Percentiles rank a stretch among this genome's conserved stretches.
phyloP scores from a whole-genome alignment of 495 filamentous ascomycete genomes.

The Aspergillus funiculosus region DNA sequence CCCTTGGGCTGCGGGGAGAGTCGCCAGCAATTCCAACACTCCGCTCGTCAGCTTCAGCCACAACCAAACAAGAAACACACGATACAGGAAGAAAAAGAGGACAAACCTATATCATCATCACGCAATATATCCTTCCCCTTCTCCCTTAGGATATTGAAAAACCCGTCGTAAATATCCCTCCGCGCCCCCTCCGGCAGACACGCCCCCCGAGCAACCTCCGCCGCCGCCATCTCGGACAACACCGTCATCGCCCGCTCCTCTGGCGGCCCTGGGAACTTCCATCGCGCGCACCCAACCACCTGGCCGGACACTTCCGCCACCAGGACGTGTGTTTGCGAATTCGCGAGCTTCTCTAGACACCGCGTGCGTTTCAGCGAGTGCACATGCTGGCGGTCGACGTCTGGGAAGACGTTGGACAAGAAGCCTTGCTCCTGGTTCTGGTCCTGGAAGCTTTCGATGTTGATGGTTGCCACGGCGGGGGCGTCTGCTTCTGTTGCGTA shows the following conservation, averaged over 20 bases:
- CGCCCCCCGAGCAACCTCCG: background rate
- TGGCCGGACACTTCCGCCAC: slow-evolving; percentile 5
- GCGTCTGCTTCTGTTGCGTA: slow-evolving; percentile 14
- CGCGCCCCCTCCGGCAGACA: slow-evolving; percentile 8
- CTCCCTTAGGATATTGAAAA: slow-evolving; percentile 15
- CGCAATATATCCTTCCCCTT: slow-evolving; percentile 1
- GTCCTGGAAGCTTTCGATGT: slow-evolving; percentile 14
- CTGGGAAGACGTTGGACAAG: slow-evolving; percentile 13
- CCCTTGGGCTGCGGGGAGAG: slow-evolving; percentile 41
- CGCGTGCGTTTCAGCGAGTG: slow-evolving; percentile 11
- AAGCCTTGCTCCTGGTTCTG: slow-evolving; percentile 3
- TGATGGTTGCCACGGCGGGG: slow-evolving; percentile 13
- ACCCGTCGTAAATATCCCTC: slow-evolving; percentile 6
- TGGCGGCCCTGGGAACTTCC: slow-evolving; percentile 4
- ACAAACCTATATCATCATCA: slow-evolving; percentile 18
- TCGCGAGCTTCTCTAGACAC: slow-evolving; percentile 9
- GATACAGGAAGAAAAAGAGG: background rate
- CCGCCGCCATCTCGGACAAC: slow-evolving; percentile 1
- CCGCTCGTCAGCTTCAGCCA: background rate
- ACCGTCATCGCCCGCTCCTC: background rate
- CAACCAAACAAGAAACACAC: background rate
- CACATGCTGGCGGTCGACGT: background rate
- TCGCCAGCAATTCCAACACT: slow-evolving; percentile 28
- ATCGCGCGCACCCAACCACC: slow-evolving; percentile 17
- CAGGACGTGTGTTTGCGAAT: slow-evolving; percentile 12